Percentiles rank a stretch among this genome's conserved stretches.
Conservation (phyloP, 805 yeast genomes). For the Ogataea minuta region DNA sequence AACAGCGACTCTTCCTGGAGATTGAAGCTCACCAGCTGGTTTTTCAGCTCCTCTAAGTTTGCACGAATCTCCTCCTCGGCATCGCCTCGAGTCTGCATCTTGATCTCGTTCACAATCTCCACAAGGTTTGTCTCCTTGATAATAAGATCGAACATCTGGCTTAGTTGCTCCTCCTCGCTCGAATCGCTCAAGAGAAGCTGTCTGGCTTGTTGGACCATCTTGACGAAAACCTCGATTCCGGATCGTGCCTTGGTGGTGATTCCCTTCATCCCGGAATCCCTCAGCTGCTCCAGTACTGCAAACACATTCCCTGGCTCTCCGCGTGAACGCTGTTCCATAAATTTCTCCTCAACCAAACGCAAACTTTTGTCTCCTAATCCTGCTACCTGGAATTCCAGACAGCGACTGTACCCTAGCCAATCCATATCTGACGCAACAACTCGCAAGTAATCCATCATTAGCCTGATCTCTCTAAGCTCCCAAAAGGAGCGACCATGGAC, state of each 20-base stretch:
- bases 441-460: constrained; percentile 63
- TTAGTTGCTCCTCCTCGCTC: constrained; percentile 7
- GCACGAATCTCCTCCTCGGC: constrained; percentile 21
- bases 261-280: constrained; percentile 13
- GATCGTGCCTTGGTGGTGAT: constrained; percentile 20
- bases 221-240: constrained; percentile 32
- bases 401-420: constrained; percentile 54
- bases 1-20: constrained; percentile 25
- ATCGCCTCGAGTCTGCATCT: constrained; percentile 21
- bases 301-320: constrained; percentile 13
- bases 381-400: constrained; percentile 58
- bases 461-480: constrained; percentile 68
- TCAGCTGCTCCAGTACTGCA: constrained; percentile 14
- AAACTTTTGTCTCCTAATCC: constrained; percentile 63
- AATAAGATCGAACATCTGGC: constrained; percentile 23
- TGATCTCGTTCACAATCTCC: constrained; percentile 17
- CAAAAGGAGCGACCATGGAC: constrained; percentile 77
- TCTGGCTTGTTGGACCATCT: constrained; percentile 26
- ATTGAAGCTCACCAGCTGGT: constrained; percentile 28
- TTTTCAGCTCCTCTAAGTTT: constrained; percentile 30
- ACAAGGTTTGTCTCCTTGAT: constrained; percentile 22
- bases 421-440: constrained; percentile 60
- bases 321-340: constrained; percentile 5
- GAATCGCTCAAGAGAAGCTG: constrained; percentile 11
- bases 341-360: constrained; percentile 19